Evolutionary conservation across 306 rosid species (phyloP), one percentile per base, ranked within the genome.

Genomic region (Pyrus communis): DNA sequence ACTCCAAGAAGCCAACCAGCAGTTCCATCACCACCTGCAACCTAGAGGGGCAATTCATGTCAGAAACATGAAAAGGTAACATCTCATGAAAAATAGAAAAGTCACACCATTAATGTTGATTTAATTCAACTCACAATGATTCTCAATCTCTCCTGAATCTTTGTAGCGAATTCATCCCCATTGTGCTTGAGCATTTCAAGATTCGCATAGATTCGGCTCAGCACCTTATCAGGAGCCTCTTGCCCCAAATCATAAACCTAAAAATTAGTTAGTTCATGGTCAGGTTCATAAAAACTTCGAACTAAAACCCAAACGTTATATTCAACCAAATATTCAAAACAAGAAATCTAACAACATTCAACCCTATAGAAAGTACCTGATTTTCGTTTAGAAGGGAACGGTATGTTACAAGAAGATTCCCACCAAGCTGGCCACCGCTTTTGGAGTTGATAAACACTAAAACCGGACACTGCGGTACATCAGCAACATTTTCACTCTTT

Each of bases 1-100:
- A 92, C 99, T 73, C 99, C 99, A 82, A 92, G 99, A 66, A 95
- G 90, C 99, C 99, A 95, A n/a, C 97, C 93, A 49, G 99, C 99
- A 23, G 99, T 95, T 85, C 99, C 99, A 86, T 95, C 99, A 62
- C 99, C 99, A 68, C 99, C 99, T 57, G 97, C 99, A 90, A 92
- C 99, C 99, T 95, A 78, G 63, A 63, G 21, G 42, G 46, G 46
- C 73, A 55, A 23, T 42, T 57, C 35, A 38, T 23, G 72, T 80
- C 17, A 69, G 58, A 55, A 73, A 1, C 40, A 73, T 2, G 18
- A 14, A 59, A 14, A 28, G 40, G 23, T 11, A 70, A 40, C 52
- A 63, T 14, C 9, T 57, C 45, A 63, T 19, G 23, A 60, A 62
- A 58, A 65, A 25, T 14, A 30, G 63, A 25, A 69, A 58, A 63